Conservation (phyloP, 1,284 basidiomycete species). For the Vanrija pseudolonga region DNA sequence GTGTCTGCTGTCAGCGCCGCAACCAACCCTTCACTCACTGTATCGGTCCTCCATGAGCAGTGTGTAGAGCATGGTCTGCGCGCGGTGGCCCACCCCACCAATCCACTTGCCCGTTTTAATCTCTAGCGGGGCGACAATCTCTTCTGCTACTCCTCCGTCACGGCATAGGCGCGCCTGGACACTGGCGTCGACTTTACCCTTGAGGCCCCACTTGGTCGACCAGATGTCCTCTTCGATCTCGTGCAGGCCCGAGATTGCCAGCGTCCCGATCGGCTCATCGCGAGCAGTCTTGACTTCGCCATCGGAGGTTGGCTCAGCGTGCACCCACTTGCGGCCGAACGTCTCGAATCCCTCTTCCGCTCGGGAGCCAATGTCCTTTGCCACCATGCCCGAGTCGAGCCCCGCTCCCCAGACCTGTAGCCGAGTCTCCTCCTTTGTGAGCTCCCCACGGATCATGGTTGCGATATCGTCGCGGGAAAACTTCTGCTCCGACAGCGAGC, state of each 20-base stretch:
- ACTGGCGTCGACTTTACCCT: slow-evolving; percentile 92
- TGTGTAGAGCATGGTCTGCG: slow-evolving; percentile 97
- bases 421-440: slow-evolving; percentile 35
- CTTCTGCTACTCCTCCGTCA: slow-evolving; percentile 20
- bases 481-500: slow-evolving; percentile 55
- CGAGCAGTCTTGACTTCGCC: slow-evolving; percentile 12
- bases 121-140: slow-evolving; percentile 65
- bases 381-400: slow-evolving; percentile 40
- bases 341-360: slow-evolving; percentile 40
- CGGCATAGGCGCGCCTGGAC: slow-evolving; percentile 64
- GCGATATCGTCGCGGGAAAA: slow-evolving; percentile 33
- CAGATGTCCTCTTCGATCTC: slow-evolving; percentile 97
- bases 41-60: slow-evolving; percentile 88
- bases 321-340: slow-evolving; percentile 45
- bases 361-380: slow-evolving; percentile 39
- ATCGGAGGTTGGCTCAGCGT: slow-evolving; percentile 10
- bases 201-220: slow-evolving; percentile 90
- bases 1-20: slow-evolving; percentile 19
- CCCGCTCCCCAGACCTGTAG: slow-evolving; percentile 47
- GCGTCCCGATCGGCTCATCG: slow-evolving; percentile 30
- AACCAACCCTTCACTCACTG: slow-evolving; percentile 49
- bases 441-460: slow-evolving; percentile 30
- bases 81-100: slow-evolving; percentile 84
- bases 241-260: slow-evolving; percentile 70
- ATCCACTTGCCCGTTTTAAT: slow-evolving; percentile 87